Conservation (phyloP, 768 basidiomycete genomes). For the Auricularia cornea region DNA sequence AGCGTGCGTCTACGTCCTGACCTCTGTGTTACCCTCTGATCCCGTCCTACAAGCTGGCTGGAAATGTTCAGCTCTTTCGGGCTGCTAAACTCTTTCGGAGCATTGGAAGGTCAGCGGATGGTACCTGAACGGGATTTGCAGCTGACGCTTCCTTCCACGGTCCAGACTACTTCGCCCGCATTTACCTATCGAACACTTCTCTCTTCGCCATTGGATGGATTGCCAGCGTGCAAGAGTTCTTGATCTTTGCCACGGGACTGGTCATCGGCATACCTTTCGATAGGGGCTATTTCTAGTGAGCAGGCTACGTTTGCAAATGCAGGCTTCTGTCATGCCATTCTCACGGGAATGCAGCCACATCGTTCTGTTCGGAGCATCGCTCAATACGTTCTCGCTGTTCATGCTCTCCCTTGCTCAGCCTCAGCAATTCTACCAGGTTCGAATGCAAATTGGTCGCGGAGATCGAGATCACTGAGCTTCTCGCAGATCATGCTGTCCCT, state of each 20-base stretch:
- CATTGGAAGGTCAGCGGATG: conserved; percentile 30
- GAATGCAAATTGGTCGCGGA: not conserved
- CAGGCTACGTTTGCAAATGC: not conserved
- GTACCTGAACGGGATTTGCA: not conserved
- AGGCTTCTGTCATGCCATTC: conserved; percentile 16
- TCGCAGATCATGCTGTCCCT: conserved; percentile 44
- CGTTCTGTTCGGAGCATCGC: conserved; percentile 35
- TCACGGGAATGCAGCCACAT: conserved; percentile 33
- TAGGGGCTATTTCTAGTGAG: conserved; percentile 41
- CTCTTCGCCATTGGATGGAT: conserved; percentile 24
- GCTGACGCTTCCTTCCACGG: too few relatives aligned
- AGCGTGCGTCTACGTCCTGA: not conserved
- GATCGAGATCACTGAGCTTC: conserved; percentile 6
- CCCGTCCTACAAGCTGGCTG: not conserved
- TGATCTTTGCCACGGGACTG: conserved; percentile 37
- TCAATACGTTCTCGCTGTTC: conserved; percentile 37
- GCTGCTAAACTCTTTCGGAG: conserved; percentile 37
- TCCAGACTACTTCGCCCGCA: conserved; percentile 31
- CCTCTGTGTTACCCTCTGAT: not conserved
- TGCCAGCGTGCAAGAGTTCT: conserved; percentile 41
- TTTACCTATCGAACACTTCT: conserved; percentile 28
- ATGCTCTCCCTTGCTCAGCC: conserved; percentile 39
- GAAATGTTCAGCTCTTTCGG: conserved; percentile 22
- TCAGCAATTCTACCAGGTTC: conserved; percentile 36
- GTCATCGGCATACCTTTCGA: conserved; percentile 43